phyloP scores from a whole-genome alignment of 495 filamentous ascomycete genomes.

The Filosporella fistucella region DNA sequence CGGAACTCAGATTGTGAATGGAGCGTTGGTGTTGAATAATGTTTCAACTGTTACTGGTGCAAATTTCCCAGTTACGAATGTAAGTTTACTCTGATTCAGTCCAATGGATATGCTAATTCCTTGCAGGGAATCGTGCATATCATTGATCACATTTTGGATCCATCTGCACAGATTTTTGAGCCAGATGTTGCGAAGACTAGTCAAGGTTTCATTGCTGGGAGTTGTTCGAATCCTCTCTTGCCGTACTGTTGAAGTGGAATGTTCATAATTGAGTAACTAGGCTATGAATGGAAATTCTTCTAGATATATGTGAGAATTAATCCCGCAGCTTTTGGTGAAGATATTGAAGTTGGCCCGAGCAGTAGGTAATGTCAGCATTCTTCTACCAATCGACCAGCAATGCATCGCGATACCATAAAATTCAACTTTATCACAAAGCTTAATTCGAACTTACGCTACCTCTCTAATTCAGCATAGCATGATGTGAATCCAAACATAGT shows the following conservation, averaged over 20 bases:
- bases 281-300: no score
- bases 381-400: no score
- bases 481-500: no score
- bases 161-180: conserved; percentile 25
- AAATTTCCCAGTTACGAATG: conserved; percentile 22
- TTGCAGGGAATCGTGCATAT: conserved; percentile 19
- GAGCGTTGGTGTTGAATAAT: conserved; percentile 20
- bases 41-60: conserved; percentile 11
- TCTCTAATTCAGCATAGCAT: no score
- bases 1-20: conserved; percentile 22
- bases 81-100: conserved; percentile 2
- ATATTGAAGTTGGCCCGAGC: no score
- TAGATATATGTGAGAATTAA: no score
- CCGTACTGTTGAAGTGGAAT: conserved; percentile 18
- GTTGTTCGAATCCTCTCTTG: conserved; percentile 23
- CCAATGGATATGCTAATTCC: background rate
- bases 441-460: no score
- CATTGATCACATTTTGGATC: conserved; percentile 26
- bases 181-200: conserved; percentile 21
- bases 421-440: no score
- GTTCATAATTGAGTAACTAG: no score
- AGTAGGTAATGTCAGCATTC: no score
- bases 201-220: conserved; percentile 24
- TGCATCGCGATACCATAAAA: no score
- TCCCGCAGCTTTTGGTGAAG: no score